These are phyloP conservation scores for Zostera marina DNA, from an alignment of 116 monocot genomes.

Conservation along the genomic window DNA sequence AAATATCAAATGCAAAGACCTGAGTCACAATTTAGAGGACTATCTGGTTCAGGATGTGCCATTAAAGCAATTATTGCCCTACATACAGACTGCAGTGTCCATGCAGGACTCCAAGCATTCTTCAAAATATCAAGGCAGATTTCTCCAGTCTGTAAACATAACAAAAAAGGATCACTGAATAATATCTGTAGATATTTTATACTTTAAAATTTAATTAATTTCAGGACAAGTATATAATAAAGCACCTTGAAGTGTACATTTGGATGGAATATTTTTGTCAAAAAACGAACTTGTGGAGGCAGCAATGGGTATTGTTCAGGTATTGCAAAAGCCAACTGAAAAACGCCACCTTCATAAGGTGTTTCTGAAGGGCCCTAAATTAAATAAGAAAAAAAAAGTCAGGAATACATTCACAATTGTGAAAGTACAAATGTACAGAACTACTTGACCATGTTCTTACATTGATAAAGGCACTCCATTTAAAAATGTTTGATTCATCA, in stretches of 20 bases:
- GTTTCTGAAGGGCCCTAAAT: conserved; percentile 95
- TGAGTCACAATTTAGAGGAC: conserved; percentile 98
- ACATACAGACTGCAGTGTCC: conserved; percentile 97
- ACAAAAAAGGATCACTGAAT: not conserved
- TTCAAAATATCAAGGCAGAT: conserved; percentile 98
- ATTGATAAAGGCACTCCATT: conserved; percentile 99
- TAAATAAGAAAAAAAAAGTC: conserved; percentile 8
- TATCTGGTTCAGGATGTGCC: conserved; percentile 98
- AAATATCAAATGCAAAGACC: conserved; percentile 21
- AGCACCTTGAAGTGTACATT: conserved; percentile 98
- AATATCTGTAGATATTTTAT: not conserved
- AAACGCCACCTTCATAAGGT: conserved; percentile 90
- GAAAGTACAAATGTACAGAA: not conserved
- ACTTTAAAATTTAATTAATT: not conserved
- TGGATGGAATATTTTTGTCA: conserved; percentile 99
- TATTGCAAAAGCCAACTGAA: conserved; percentile 92
- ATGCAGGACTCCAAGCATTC: conserved; percentile 96
- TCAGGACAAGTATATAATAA: not conserved
- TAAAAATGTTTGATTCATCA: conserved; percentile 99
- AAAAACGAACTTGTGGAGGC: conserved; percentile 96
- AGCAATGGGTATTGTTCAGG: conserved; percentile 92
- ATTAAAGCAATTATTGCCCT: conserved; percentile 97
- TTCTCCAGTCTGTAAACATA: conserved; percentile 64
- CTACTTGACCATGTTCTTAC: conserved; percentile 8
- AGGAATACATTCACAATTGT: conserved; percentile 1